Percentiles rank a stretch among this genome's conserved stretches.
These are phyloP conservation scores for Trichoderma gamsii DNA, from an alignment of 495 filamentous ascomycete genomes.

Conservation along the genomic window DNA sequence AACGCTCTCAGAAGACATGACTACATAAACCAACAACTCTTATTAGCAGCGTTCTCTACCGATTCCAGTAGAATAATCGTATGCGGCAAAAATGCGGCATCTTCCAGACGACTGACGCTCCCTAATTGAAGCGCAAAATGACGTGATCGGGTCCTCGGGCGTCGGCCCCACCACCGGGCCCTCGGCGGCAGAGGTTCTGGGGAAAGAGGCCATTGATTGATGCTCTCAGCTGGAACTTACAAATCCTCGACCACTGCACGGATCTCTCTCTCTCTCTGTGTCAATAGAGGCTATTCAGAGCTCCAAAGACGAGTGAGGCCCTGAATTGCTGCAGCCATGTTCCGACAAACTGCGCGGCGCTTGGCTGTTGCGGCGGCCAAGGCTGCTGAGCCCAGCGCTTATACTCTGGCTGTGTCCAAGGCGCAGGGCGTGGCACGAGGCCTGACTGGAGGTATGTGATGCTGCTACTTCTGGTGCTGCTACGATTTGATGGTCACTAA, in stretches of 20 bases:
- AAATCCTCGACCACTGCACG: not conserved
- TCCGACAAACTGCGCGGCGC: slow-evolving; percentile 45
- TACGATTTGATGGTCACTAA: slow-evolving; percentile 15
- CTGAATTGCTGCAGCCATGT: slow-evolving; percentile 31
- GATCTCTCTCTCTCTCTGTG: not conserved
- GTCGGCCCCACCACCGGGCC: slow-evolving; percentile 12
- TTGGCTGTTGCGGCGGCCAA: slow-evolving; percentile 45
- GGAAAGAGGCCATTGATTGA: not conserved
- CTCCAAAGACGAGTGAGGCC: too few species aligned
- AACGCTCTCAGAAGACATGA: not conserved
- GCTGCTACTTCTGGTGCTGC: slow-evolving; percentile 13
- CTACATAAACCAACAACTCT: not conserved
- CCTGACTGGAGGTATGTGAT: slow-evolving; percentile 70
- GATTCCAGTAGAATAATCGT: too few species aligned
- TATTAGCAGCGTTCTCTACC: too few species aligned
- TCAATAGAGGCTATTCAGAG: not conserved
- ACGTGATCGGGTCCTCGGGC: slow-evolving; percentile 18
- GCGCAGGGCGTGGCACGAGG: slow-evolving; percentile 80
- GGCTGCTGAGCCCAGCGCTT: slow-evolving; percentile 31
- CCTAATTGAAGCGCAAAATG: slow-evolving; percentile 17
- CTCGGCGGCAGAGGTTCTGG: not conserved
- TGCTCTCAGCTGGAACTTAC: not conserved
- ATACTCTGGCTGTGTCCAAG: slow-evolving; percentile 56
- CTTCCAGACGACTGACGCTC: slow-evolving; percentile 1
- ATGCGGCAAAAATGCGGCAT: not conserved